Conservation (phyloP, 371 early-diverging fungal genomes). For the Actinomortierella wolfii region DNA sequence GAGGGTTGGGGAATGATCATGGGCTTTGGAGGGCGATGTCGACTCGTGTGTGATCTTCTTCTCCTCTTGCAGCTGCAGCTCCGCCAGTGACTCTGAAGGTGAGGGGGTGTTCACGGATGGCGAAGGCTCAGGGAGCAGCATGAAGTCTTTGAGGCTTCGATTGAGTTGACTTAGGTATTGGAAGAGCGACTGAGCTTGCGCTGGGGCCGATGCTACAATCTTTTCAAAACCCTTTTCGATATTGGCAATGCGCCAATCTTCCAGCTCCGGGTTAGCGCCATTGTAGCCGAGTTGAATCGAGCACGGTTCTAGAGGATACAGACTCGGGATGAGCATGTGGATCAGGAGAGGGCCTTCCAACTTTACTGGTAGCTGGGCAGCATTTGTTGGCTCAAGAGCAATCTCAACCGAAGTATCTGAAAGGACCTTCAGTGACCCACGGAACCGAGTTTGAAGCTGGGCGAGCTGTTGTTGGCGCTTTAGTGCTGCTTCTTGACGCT, state of each 20-base stretch:
- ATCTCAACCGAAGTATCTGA: constrained; percentile 37
- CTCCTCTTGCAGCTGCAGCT: background rate
- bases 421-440: constrained; percentile 40
- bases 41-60: too few relatives aligned
- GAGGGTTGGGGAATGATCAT: too few relatives aligned
- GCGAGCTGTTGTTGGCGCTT: constrained; percentile 46
- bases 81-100: background rate
- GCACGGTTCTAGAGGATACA: constrained; percentile 58
- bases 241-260: constrained; percentile 47
- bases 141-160: constrained; percentile 54
- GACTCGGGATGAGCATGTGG: constrained; percentile 47
- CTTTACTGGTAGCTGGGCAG: constrained; percentile 17
- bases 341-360: constrained; percentile 41
- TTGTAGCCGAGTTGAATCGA: constrained; percentile 53
- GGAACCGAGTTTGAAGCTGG: constrained; percentile 57
- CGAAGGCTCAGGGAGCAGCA: constrained; percentile 30
- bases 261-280: constrained; percentile 44
- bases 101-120: background rate
- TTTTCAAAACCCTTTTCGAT: constrained; percentile 57
- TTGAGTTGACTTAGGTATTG: constrained; percentile 72
- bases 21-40: too few relatives aligned
- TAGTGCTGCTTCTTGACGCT: constrained; percentile 32
- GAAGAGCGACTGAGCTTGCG: constrained; percentile 47
- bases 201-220: constrained; percentile 42
- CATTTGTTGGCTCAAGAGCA: constrained; percentile 15